Evolutionary conservation across 768 basidiomycete genomes (phyloP).

Genomic region (Boletus huronensis): DNA sequence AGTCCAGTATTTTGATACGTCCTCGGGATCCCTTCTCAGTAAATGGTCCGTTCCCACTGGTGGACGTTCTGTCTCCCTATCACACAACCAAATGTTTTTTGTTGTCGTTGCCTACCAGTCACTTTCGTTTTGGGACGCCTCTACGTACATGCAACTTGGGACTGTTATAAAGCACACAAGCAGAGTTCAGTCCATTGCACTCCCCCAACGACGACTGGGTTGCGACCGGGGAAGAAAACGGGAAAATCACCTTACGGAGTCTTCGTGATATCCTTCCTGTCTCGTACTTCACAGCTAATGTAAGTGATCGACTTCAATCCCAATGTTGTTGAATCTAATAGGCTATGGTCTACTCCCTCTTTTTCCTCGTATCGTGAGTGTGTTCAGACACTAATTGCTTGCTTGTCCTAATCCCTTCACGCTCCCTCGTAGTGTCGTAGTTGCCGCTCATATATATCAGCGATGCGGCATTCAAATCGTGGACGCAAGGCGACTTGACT

Average conservation of each 20-base stretch:
- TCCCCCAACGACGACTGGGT: not conserved
- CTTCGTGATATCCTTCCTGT: not conserved
- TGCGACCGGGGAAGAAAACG: not conserved
- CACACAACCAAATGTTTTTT: not conserved
- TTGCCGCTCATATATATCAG: slow-evolving; percentile 1
- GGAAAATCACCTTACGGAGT: not conserved
- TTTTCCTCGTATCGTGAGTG: not conserved
- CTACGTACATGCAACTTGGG: not conserved
- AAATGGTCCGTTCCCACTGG: not conserved
- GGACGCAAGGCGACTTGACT: not conserved
- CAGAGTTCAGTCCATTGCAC: not conserved
- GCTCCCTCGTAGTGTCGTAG: not conserved
- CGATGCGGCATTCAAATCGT: not conserved
- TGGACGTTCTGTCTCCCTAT: not conserved
- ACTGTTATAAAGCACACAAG: not conserved
- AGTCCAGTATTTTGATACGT: not conserved
- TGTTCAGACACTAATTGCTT: not conserved
- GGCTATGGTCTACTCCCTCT: too few species aligned
- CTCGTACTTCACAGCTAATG: not conserved
- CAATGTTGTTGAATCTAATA: not conserved
- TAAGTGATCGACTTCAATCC: not conserved
- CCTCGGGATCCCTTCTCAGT: not conserved
- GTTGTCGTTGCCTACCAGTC: fast-evolving
- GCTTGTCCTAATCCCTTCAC: not conserved
- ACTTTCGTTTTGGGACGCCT: slow-evolving; percentile 1